These are phyloP conservation scores for Pichia heedii DNA, from an alignment of 805 yeast genomes.

Conservation along the genomic window DNA sequence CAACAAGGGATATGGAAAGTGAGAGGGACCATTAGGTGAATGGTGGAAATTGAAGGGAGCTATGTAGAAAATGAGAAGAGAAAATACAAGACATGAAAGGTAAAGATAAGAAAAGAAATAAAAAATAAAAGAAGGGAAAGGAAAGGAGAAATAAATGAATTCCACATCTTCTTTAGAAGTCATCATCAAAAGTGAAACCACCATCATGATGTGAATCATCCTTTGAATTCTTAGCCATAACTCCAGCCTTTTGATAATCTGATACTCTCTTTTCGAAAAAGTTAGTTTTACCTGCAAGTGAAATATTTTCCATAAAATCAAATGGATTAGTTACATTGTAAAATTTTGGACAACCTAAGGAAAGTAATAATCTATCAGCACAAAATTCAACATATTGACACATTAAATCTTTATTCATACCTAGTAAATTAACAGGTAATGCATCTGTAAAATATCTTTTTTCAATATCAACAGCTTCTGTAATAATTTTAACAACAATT, in stretches of 20 bases:
- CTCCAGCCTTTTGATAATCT: slow-evolving; percentile 99
- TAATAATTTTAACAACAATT: slow-evolving; percentile 76
- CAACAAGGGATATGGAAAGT: neutral
- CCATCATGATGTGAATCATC: slow-evolving; percentile 32
- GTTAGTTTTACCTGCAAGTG: slow-evolving; percentile 97
- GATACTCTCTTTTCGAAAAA: slow-evolving; percentile 98
- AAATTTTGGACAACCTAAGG: slow-evolving; percentile 84
- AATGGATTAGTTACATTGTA: slow-evolving; percentile 90
- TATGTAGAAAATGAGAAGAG: neutral
- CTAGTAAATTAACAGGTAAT: slow-evolving; percentile 83
- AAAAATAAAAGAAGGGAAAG: no score
- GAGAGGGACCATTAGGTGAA: neutral
- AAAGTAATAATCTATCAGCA: slow-evolving; percentile 88
- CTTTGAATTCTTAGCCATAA: slow-evolving; percentile 65
- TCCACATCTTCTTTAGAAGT: slow-evolving; percentile 46
- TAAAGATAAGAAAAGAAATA: no score
- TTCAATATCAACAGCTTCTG: slow-evolving; percentile 93
- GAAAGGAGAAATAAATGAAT: neutral
- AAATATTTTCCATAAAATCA: slow-evolving; percentile 98
- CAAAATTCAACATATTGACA: slow-evolving; percentile 96
- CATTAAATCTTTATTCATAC: slow-evolving; percentile 92
- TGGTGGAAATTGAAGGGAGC: neutral
- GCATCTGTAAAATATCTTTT: slow-evolving; percentile 94
- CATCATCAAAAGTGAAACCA: slow-evolving; percentile 85
- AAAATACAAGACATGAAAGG: neutral